Percentiles rank a stretch among this genome's conserved stretches.
Evolutionary conservation across 768 basidiomycete genomes (phyloP).

Genomic region (Mycena polygramma): DNA sequence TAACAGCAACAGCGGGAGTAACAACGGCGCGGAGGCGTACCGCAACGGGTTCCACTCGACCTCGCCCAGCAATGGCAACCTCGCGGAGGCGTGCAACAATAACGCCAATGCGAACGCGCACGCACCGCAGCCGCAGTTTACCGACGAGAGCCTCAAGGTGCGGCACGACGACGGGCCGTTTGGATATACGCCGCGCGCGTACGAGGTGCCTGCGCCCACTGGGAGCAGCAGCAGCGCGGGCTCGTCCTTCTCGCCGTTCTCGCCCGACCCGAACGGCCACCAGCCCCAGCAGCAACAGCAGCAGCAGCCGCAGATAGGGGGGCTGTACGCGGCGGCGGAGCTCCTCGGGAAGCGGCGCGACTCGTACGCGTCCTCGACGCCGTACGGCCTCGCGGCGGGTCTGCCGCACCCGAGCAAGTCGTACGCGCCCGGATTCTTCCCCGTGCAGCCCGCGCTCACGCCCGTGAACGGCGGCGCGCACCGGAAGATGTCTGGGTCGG

Average conservation of each 20-base stretch:
- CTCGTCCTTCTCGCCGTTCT: conserved; percentile 79
- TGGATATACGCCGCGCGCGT: conserved; percentile 27
- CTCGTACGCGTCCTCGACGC: conserved; percentile 46
- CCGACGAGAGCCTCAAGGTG: conserved; percentile 34
- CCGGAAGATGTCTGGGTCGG: conserved; percentile 46
- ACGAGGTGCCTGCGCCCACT: conserved; percentile 28
- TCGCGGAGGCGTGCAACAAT: conserved; percentile 7
- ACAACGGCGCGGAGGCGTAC: conserved; percentile 22
- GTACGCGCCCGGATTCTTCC: conserved; percentile 65
- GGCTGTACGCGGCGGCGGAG: conserved; percentile 33
- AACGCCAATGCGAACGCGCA: not conserved
- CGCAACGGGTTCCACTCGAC: conserved; percentile 39
- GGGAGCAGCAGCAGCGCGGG: not conserved
- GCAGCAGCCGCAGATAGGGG: conserved; percentile 33
- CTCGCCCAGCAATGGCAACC: conserved; percentile 32
- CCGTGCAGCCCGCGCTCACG: conserved; percentile 42
- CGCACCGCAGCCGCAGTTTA: conserved; percentile 50
- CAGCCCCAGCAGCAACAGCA: conserved; percentile 17
- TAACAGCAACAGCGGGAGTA: conserved; percentile 8
- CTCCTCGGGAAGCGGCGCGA: conserved; percentile 50
- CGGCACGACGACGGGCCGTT: conserved; percentile 34
- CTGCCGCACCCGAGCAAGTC: conserved; percentile 64
- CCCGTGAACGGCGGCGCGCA: conserved; percentile 27
- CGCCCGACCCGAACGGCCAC: conserved; percentile 73
- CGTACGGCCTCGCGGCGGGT: conserved; percentile 48